Conservation (phyloP, 2,329 filamentous ascomycete genomes). For the Fusarium mexicanum region DNA sequence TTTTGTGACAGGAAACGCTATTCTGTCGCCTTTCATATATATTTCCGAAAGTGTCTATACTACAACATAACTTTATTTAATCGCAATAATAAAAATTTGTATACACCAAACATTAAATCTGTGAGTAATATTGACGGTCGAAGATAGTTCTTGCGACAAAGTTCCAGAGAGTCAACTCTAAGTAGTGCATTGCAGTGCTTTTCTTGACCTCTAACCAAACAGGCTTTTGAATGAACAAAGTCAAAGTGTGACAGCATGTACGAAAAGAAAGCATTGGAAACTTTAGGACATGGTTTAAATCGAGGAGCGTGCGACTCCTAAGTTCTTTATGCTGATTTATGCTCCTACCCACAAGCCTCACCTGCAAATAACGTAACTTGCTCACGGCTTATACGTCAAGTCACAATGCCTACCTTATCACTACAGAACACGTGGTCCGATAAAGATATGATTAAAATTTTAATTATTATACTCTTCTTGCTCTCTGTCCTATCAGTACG, state of each 20-base stretch:
- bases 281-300: background rate
- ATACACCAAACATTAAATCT: rapidly evolving
- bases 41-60: rapidly evolving
- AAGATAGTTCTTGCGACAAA: too few species aligned
- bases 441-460: background rate
- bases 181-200: background rate
- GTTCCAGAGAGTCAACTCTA: background rate
- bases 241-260: background rate
- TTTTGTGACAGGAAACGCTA: rapidly evolving
- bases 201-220: background rate
- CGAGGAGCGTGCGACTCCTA: too few species aligned
- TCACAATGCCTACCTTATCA: background rate
- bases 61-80: rapidly evolving
- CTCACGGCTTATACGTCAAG: background rate
- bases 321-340: background rate
- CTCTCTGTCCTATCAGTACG: too few species aligned
- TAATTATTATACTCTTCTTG: background rate
- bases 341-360: background rate
- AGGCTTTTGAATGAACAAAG: background rate
- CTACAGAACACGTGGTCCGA: background rate
- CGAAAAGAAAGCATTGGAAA: rapidly evolving
- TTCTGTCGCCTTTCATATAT: rapidly evolving
- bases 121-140: rapidly evolving
- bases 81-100: rapidly evolving
- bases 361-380: background rate